These are phyloP conservation scores for Obba rivulosa DNA, from an alignment of 768 basidiomycete genomes.

Conservation along the genomic window DNA sequence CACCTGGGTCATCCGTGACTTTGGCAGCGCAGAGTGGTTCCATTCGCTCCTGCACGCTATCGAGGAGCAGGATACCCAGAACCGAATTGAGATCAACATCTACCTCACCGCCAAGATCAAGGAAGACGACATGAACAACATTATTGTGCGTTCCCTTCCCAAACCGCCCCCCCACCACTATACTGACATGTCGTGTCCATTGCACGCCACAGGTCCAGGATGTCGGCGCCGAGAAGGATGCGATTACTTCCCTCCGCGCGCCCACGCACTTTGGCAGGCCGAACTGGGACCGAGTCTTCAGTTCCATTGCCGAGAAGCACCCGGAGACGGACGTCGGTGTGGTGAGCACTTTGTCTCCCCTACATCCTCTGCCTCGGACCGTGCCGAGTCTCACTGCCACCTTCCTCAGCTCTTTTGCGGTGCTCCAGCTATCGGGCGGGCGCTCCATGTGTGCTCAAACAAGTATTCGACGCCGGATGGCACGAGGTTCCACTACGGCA, in stretches of 20 bases:
- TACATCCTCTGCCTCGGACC: not conserved
- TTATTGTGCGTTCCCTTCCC: constrained; percentile 51
- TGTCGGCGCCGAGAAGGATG: constrained; percentile 89
- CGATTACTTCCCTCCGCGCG: constrained; percentile 82
- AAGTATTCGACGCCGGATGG: constrained; percentile 75
- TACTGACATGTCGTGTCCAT: constrained; percentile 6
- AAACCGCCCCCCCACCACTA: not conserved
- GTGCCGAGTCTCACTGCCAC: not conserved
- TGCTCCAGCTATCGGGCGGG: constrained; percentile 61
- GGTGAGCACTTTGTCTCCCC: constrained; percentile 35
- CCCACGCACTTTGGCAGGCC: constrained; percentile 93
- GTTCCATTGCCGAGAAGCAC: constrained; percentile 74
- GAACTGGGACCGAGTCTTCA: constrained; percentile 76
- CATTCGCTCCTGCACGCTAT: constrained; percentile 89
- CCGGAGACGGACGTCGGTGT: constrained; percentile 88
- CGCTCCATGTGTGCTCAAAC: constrained; percentile 76
- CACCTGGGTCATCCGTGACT: constrained; percentile 94
- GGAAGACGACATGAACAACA: constrained; percentile 92
- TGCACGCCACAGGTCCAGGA: constrained; percentile 58
- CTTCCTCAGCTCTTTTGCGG: constrained; percentile 88
- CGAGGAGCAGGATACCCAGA: constrained; percentile 85
- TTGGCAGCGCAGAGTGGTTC: constrained; percentile 89
- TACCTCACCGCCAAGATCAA: constrained; percentile 89
- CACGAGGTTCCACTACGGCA: constrained; percentile 89
- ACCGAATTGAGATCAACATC: constrained; percentile 89